Evolutionary conservation across 768 basidiomycete genomes (phyloP).

Genomic region (Lenzites betulinus): DNA sequence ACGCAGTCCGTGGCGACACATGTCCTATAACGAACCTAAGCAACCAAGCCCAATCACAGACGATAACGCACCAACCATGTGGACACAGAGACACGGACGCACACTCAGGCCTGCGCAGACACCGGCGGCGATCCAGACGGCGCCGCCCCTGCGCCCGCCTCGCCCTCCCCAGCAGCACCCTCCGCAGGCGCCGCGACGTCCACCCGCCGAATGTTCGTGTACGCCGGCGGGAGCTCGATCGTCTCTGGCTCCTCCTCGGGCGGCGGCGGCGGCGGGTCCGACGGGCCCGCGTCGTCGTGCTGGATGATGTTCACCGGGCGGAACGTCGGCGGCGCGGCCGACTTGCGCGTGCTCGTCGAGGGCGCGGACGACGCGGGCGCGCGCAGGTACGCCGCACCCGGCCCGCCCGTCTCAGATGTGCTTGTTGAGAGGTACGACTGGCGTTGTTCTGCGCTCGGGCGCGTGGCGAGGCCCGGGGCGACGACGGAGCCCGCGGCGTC

Average conservation of each 20-base stretch:
- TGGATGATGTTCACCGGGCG: slow-evolving; percentile 80
- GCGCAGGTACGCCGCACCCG: slow-evolving; percentile 5
- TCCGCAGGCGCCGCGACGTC: background rate
- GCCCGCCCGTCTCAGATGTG: slow-evolving; percentile 19
- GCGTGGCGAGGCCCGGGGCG: slow-evolving; percentile 1
- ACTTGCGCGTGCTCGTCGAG: slow-evolving; percentile 46
- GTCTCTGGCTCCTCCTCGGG: slow-evolving; percentile 60
- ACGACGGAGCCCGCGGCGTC: slow-evolving; percentile 25
- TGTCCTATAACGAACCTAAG: background rate
- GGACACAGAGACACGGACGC: too few species aligned
- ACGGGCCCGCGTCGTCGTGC: slow-evolving; percentile 78
- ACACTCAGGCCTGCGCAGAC: too few species aligned
- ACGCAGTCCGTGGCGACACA: too few species aligned
- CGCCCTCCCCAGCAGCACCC: background rate
- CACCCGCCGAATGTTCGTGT: slow-evolving; percentile 55
- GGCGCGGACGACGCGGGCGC: slow-evolving; percentile 27
- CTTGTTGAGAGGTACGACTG: slow-evolving; percentile 23
- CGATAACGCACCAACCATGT: too few species aligned
- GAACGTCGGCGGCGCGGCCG: slow-evolving; percentile 48
- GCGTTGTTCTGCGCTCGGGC: slow-evolving; percentile 22
- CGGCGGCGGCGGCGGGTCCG: slow-evolving; percentile 42
- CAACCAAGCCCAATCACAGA: too few species aligned
- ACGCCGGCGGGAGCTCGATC: slow-evolving; percentile 82
- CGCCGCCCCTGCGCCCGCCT: background rate
- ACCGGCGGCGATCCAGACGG: too few species aligned